Percentiles rank a stretch among this genome's conserved stretches.
phyloP scores from a whole-genome alignment of 2,329 filamentous ascomycete species.

The Raffaelea albimanens region DNA sequence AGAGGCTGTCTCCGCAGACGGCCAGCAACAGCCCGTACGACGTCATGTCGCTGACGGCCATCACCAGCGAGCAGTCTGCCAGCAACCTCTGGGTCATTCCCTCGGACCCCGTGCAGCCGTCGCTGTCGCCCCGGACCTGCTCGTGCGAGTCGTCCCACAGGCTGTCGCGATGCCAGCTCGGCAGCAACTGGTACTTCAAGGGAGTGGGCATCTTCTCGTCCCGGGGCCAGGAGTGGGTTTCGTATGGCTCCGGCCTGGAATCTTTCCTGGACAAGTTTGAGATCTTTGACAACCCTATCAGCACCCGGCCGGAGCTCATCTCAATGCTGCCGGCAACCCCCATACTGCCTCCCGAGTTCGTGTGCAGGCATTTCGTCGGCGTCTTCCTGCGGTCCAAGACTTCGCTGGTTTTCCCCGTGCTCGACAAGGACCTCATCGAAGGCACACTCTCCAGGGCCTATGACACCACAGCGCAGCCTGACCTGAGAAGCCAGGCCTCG shows the following conservation, averaged over 20 bases:
- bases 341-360: not conserved
- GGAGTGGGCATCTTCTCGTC: not conserved
- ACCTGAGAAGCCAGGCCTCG: not conserved
- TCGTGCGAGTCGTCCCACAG: not conserved
- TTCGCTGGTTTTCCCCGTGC: not conserved
- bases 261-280: not conserved
- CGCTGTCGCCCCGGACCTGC: not conserved
- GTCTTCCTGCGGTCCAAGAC: not conserved
- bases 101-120: not conserved
- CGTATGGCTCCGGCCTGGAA: not conserved
- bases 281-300: conserved; percentile 1
- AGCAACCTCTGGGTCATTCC: not conserved
- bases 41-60: not conserved
- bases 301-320: not conserved
- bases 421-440: conserved; percentile 1
- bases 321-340: not conserved
- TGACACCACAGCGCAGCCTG: not conserved
- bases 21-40: not conserved
- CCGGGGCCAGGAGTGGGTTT: not conserved
- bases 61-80: not conserved
- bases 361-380: not conserved
- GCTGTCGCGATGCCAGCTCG: not conserved
- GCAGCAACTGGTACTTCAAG: conserved; percentile 1
- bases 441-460: not conserved
- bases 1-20: not conserved